Conservation (phyloP, 805 yeast genomes). For the Candida incommunis region DNA sequence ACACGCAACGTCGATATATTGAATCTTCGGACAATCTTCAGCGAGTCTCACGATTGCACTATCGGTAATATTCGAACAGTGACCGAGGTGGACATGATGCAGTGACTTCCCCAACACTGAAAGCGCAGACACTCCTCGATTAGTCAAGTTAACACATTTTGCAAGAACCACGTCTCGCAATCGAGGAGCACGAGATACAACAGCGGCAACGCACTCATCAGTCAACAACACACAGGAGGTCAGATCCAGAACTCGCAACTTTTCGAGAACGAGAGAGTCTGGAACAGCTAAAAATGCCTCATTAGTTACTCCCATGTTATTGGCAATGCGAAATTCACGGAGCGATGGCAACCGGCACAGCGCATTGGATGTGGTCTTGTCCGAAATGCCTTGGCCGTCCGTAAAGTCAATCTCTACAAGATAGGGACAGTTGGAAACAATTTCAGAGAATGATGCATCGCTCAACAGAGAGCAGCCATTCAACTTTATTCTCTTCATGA, state of each 20-base stretch:
- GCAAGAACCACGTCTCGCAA: conserved; percentile 78
- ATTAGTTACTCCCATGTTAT: conserved; percentile 56
- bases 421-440: conserved; percentile 60
- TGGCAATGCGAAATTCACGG: conserved; percentile 73
- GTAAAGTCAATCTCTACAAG: conserved; percentile 85
- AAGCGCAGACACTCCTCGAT: conserved; percentile 57
- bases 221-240: conserved; percentile 73
- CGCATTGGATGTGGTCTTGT: conserved; percentile 41
- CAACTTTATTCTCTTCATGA: conserved; percentile 70
- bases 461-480: conserved; percentile 55
- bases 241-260: conserved; percentile 68
- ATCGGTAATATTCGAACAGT: conserved; percentile 83
- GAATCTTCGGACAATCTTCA: conserved; percentile 67
- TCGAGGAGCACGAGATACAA: conserved; percentile 69
- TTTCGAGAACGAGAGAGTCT: conserved; percentile 33
- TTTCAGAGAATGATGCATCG: conserved; percentile 43
- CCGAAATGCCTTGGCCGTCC: conserved; percentile 61
- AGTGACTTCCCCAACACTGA: conserved; percentile 63
- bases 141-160: conserved; percentile 79
- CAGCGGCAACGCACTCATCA: conserved; percentile 59
- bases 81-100: conserved; percentile 88
- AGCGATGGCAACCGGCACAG: conserved; percentile 54
- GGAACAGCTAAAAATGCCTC: conserved; percentile 43
- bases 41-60: conserved; percentile 67
- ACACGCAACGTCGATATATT: conserved; percentile 90